Conservation (phyloP, 1,284 basidiomycete genomes). For the Earliella scabrosa region DNA sequence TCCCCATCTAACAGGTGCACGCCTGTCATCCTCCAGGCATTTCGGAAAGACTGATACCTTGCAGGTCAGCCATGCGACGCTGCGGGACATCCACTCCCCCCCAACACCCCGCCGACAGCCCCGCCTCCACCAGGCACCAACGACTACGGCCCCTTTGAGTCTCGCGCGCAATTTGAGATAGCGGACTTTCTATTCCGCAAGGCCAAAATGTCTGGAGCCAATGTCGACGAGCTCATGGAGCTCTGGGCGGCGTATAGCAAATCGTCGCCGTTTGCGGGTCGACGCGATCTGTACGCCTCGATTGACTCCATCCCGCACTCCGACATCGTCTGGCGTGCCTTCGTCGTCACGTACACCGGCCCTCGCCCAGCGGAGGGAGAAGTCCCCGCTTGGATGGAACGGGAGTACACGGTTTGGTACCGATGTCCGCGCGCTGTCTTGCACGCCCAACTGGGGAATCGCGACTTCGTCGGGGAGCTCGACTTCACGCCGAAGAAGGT, state of each 20-base stretch:
- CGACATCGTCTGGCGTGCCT: constrained; percentile 12
- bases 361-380: neutral
- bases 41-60: no score
- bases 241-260: neutral
- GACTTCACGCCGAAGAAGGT: constrained; percentile 23
- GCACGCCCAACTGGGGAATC: constrained; percentile 15
- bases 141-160: neutral
- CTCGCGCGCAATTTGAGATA: constrained; percentile 1
- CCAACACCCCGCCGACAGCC: no score
- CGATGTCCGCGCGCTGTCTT: neutral
- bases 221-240: constrained; percentile 10
- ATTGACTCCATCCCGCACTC: constrained; percentile 14
- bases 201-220: constrained; percentile 5
- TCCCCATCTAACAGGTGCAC: no score
- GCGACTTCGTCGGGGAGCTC: constrained; percentile 17
- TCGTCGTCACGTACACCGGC: neutral
- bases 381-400: no score
- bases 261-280: neutral
- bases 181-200: constrained; percentile 8
- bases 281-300: neutral
- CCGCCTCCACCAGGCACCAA: no score
- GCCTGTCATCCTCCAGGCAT: no score
- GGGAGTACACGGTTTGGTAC: no score
- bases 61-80: no score
- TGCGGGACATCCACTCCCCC: no score